These are phyloP conservation scores for Acaromyces ingoldii DNA, from an alignment of 1,284 basidiomycete genomes.

Conservation along the genomic window DNA sequence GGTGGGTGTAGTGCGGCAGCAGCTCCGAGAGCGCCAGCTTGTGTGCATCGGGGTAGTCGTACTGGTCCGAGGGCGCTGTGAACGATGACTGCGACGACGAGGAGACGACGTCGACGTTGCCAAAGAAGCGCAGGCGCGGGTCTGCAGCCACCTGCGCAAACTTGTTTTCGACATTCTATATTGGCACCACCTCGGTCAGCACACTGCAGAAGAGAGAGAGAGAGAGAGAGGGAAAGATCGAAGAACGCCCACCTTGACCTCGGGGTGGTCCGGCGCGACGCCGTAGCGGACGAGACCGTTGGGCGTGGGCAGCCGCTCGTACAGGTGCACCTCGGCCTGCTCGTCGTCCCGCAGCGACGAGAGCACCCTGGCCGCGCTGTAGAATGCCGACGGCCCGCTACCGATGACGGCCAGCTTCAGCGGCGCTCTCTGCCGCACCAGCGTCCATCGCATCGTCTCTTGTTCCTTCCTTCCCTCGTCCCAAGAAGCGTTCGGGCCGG, in stretches of 20 bases:
- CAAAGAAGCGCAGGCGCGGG: conserved; percentile 61
- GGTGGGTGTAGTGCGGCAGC: conserved; percentile 68
- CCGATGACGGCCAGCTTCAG: conserved; percentile 68
- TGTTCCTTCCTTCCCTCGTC: too few species aligned
- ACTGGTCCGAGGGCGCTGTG: conserved; percentile 5
- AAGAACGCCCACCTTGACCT: conserved; percentile 77
- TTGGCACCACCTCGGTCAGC: too few species aligned
- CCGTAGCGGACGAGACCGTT: conserved; percentile 93
- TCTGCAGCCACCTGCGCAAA: conserved; percentile 62
- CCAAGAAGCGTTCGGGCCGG: too few species aligned
- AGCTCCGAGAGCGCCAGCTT: conserved; percentile 62
- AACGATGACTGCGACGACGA: conserved; percentile 11
- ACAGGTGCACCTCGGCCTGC: conserved; percentile 66
- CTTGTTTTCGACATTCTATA: conserved; percentile 98
- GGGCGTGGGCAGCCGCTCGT: conserved; percentile 87
- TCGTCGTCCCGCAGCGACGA: too few species aligned
- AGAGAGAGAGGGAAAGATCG: too few species aligned
- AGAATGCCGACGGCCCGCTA: conserved; percentile 90
- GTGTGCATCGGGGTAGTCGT: conserved; percentile 57
- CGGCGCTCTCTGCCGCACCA: too few species aligned
- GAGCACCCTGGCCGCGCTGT: conserved; percentile 62
- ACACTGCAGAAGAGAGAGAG: too few species aligned
- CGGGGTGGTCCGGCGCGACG: conserved; percentile 96
- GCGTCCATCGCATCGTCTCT: too few species aligned
- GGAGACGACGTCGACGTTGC: conserved; percentile 73